Conservation (phyloP, 345 rosid species). For the Gynandropsis gynandra region DNA sequence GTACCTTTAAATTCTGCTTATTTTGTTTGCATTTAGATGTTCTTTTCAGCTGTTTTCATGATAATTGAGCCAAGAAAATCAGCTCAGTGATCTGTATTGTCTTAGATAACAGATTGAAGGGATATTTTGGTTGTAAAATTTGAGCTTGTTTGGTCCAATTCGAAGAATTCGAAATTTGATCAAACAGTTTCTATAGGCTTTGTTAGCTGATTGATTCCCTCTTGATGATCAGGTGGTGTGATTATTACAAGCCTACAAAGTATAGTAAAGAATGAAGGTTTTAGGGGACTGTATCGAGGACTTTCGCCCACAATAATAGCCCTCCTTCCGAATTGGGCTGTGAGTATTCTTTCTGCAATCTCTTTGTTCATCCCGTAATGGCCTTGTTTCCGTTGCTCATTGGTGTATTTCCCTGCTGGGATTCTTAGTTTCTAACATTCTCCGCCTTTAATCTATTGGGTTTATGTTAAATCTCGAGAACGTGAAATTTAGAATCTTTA, state of each 20-base stretch:
- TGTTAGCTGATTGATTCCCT: constrained; percentile 10
- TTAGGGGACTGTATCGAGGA: constrained; percentile 83
- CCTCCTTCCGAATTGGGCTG: constrained; percentile 95
- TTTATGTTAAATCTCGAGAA: no score
- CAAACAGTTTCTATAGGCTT: constrained; percentile 2
- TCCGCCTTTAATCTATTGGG: no score
- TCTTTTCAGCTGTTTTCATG: no score
- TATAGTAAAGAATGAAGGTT: constrained; percentile 63
- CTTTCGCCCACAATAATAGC: constrained; percentile 93
- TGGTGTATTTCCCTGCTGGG: no score
- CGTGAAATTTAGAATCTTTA: no score
- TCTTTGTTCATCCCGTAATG: no score
- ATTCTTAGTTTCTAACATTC: neutral
- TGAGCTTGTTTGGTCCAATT: neutral
- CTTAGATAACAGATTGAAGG: neutral
- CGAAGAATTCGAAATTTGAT: constrained; percentile 11
- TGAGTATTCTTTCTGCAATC: constrained; percentile 33
- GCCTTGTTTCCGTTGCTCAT: neutral
- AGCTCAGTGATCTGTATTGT: no score
- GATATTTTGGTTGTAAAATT: neutral
- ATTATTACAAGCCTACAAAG: constrained; percentile 59
- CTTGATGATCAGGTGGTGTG: constrained; percentile 51
- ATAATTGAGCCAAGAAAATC: no score
- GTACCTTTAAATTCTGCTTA: constrained; percentile 27
- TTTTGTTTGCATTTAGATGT: neutral